Base-by-base conservation (phyloP, 495 filamentous ascomycete species). In the Hapsidospora chrysogenum region DNA sequence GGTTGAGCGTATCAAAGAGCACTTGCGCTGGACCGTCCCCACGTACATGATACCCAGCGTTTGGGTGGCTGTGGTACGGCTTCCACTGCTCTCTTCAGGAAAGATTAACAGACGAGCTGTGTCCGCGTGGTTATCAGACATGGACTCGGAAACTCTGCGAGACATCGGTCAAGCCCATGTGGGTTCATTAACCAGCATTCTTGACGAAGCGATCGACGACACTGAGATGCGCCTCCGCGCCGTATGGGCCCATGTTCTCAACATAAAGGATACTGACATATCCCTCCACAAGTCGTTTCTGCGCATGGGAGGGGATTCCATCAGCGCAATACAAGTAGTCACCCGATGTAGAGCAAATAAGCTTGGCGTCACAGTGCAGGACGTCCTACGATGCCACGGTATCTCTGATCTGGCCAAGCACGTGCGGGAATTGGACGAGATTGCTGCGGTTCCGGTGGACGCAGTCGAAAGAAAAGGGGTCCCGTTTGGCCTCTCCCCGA, bases 401-500 rank as follows among this genome's bases (percentile, higher is more conserved):
- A 29, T 53, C 2, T 38, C 49, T 1, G 52, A 61, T 29, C 51
- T 63, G 15, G 54, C 61, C 13, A 38, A 6, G 6, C 23, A 26
- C 11, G 23, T 47, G 11, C 37, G 44, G 14, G 42, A 39, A 17
- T 39, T 27, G 9, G 37, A 39, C 9, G 39, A 29, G 21, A 16
- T 15, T 16, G 23, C 23, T 38, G 37, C 43, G 11, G 38, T 60
- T 2, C 4, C 13, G 2, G 17, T 9, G 18, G 52, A 62, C 15
- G 60, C 68, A 31, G n/a, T 17, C 4, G 30, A 17, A n/a, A n/a
- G n/a, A n/a, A n/a, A n/a, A n/a, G n/a, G n/a, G 6, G 3, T 4
- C 3, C 30, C 30, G 4, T 85, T 83, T 41, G 64, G 66, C 6
- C 60, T 85, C 5, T 74, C 77, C 0, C 80, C 80, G 0, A 80